Conservation (phyloP, 2,329 filamentous ascomycete genomes). For the Cordyceps javanica region DNA sequence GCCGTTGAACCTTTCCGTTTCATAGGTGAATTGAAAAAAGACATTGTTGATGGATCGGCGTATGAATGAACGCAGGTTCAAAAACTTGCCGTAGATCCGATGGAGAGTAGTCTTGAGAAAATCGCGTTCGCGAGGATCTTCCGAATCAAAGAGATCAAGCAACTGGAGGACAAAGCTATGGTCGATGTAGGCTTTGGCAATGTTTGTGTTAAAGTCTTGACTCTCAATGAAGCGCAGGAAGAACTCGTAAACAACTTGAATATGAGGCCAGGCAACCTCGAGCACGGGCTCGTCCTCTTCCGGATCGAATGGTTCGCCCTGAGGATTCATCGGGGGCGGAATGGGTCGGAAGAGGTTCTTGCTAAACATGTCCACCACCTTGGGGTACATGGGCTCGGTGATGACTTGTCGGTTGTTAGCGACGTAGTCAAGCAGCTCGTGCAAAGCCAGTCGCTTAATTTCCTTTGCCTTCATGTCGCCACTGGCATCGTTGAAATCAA, state of each 20-base stretch:
- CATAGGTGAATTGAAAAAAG: slow-evolving; percentile 99
- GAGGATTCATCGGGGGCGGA: slow-evolving; percentile 92
- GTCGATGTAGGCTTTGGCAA: slow-evolving; percentile 97
- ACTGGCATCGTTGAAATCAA: slow-evolving; percentile 97
- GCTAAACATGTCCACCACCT: slow-evolving; percentile 97
- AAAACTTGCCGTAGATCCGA: slow-evolving; percentile 97
- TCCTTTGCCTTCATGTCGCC: slow-evolving; percentile 99
- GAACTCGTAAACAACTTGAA: slow-evolving; percentile 99
- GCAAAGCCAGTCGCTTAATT: slow-evolving; percentile 92
- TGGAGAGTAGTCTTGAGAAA: slow-evolving; percentile 98
- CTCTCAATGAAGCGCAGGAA: slow-evolving; percentile 98
- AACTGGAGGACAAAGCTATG: slow-evolving; percentile 95
- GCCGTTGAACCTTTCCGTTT: slow-evolving; percentile 97
- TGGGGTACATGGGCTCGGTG: slow-evolving; percentile 97
- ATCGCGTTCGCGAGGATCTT: slow-evolving; percentile 92
- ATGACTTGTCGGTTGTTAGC: slow-evolving; percentile 98
- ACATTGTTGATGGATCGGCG: slow-evolving; percentile 99
- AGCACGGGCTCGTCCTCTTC: slow-evolving; percentile 97
- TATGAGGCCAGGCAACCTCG: slow-evolving; percentile 98
- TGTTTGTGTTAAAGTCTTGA: slow-evolving; percentile 99
- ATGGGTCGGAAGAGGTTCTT: slow-evolving; percentile 98
- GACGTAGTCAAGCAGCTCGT: slow-evolving; percentile 95
- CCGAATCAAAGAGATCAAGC: slow-evolving; percentile 96
- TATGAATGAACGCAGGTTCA: slow-evolving; percentile 96
- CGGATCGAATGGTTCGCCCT: slow-evolving; percentile 96